Conservation (phyloP, 371 early-diverging fungal species). For the Fennellomyces sp. region DNA sequence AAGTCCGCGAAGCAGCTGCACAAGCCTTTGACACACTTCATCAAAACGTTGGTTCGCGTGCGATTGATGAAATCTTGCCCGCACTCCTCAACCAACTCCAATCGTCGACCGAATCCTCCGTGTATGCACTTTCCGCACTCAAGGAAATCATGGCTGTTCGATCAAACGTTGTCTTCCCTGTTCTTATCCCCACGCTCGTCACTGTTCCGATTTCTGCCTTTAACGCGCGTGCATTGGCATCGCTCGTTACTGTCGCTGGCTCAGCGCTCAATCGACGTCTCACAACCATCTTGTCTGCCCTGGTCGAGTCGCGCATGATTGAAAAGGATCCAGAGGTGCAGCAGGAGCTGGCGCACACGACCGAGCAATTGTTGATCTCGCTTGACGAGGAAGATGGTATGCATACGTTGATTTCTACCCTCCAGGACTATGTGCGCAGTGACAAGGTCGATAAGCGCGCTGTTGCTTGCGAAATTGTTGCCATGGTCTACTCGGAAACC, state of each 20-base stretch:
- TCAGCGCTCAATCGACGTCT: constrained; percentile 83
- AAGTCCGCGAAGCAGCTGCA: constrained; percentile 94
- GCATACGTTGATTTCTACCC: constrained; percentile 67
- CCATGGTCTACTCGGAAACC: constrained; percentile 72
- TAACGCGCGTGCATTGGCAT: constrained; percentile 90
- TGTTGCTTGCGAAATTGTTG: constrained; percentile 62
- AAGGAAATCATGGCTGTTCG: constrained; percentile 97
- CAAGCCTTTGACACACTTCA: constrained; percentile 93
- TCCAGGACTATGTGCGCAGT: constrained; percentile 69
- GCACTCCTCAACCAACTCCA: constrained; percentile 81
- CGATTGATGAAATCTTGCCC: constrained; percentile 92
- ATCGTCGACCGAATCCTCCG: constrained; percentile 63
- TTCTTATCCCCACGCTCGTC: constrained; percentile 91
- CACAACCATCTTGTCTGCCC: constrained; percentile 75
- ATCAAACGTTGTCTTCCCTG: constrained; percentile 95
- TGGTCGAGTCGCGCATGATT: constrained; percentile 71
- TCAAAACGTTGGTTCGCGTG: constrained; percentile 86
- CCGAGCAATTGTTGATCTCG: constrained; percentile 66
- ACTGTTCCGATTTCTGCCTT: constrained; percentile 87
- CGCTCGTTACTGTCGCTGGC: constrained; percentile 92
- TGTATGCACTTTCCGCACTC: constrained; percentile 89
- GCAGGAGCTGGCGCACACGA: constrained; percentile 69
- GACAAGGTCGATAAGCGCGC: constrained; percentile 57
- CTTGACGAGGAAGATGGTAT: constrained; percentile 81
- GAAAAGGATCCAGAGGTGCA: constrained; percentile 68